phyloP scores from a whole-genome alignment of 1,284 basidiomycete species.

The Austroboletus novae-zelandiae region DNA sequence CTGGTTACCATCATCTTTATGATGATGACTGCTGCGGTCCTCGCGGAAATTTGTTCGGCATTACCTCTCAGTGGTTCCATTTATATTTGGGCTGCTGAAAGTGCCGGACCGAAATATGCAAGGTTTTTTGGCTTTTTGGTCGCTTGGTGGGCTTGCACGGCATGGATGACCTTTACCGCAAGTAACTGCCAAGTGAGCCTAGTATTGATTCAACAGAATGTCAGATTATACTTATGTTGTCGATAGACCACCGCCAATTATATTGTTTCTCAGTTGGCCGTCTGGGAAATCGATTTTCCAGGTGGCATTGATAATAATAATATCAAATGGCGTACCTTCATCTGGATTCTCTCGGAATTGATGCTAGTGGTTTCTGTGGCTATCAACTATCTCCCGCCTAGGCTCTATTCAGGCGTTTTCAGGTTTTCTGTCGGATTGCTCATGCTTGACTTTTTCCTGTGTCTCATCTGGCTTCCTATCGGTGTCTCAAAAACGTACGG shows the following conservation, averaged over 20 bases:
- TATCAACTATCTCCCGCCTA: slow-evolving; percentile 81
- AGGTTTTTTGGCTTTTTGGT: slow-evolving; percentile 84
- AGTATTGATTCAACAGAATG: neutral
- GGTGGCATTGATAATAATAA: slow-evolving; percentile 69
- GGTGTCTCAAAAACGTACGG: slow-evolving; percentile 82
- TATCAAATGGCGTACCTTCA: slow-evolving; percentile 78
- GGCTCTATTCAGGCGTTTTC: slow-evolving; percentile 71
- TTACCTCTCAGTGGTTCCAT: slow-evolving; percentile 84
- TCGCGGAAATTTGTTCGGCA: slow-evolving; percentile 86
- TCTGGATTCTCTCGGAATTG: slow-evolving; percentile 77
- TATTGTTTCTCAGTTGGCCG: slow-evolving; percentile 74
- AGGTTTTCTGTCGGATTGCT: slow-evolving; percentile 69
- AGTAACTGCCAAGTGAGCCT: slow-evolving; percentile 71
- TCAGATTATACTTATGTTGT: neutral
- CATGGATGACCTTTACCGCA: slow-evolving; percentile 88
- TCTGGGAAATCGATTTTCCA: slow-evolving; percentile 77
- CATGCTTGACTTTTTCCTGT: slow-evolving; percentile 81
- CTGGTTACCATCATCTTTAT: slow-evolving; percentile 78
- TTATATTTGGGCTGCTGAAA: slow-evolving; percentile 89
- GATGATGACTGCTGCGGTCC: slow-evolving; percentile 79
- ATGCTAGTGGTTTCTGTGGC: slow-evolving; percentile 66
- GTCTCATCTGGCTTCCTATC: slow-evolving; percentile 86
- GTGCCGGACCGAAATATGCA: slow-evolving; percentile 79
- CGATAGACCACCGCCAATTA: slow-evolving; percentile 79
- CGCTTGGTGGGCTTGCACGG: slow-evolving; percentile 86